These are phyloP conservation scores for Fusarium sterilihyphosum DNA, from an alignment of 2,329 filamentous ascomycete genomes.

Conservation along the genomic window DNA sequence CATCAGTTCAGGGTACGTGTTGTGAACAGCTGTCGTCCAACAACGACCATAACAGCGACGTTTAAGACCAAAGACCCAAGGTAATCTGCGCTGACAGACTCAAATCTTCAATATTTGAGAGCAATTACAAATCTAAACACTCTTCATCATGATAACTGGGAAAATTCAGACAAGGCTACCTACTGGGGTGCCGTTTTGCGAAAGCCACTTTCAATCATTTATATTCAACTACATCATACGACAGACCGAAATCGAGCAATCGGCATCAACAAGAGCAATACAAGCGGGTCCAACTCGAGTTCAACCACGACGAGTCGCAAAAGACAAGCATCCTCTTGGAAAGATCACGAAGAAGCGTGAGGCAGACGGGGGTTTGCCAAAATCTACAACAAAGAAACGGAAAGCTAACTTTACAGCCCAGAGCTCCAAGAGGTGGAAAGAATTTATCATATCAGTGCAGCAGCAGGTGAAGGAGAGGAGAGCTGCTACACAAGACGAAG, in stretches of 20 bases:
- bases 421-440: neutral
- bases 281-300: neutral
- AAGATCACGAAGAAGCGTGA: neutral
- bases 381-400: neutral
- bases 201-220: constrained; percentile 5
- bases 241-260: neutral
- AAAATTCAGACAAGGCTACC: neutral
- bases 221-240: neutral
- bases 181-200: constrained; percentile 1
- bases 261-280: neutral
- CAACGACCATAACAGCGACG: neutral
- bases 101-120: neutral
- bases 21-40: neutral
- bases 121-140: rapidly evolving
- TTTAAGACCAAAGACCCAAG: neutral
- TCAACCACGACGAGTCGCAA: constrained; percentile 20
- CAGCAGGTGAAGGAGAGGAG: neutral
- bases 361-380: neutral
- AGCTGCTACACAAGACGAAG: neutral
- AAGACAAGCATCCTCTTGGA: constrained; percentile 3
- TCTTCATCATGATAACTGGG: neutral
- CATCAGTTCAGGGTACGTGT: neutral
- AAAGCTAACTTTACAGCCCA: neutral
- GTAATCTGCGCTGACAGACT: neutral
- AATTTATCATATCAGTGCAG: neutral